Evolutionary conservation across 2,329 filamentous ascomycete genomes (phyloP).

Genomic region (Sporothrix humicola): DNA sequence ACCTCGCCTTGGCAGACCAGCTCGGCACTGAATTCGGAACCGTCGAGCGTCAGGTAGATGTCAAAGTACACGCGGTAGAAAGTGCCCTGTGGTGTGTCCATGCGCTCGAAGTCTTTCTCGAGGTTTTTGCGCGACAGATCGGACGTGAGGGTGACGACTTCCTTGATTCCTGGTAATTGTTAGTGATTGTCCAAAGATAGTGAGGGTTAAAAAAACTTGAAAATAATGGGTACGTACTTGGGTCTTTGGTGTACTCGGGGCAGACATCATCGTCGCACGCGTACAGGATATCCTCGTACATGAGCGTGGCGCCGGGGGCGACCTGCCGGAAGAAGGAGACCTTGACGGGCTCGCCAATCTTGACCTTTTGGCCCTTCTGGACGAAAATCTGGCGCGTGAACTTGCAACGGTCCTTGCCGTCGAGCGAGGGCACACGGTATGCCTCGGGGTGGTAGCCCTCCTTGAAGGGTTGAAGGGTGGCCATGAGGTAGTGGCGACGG

Average conservation of each 20-base stretch:
- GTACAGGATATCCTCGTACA: conserved; percentile 99
- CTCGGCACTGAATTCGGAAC: conserved; percentile 97
- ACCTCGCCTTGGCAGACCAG: conserved; percentile 99
- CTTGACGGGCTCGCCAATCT: conserved; percentile 98
- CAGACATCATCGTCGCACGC: conserved; percentile 98
- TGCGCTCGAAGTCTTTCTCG: conserved; percentile 98
- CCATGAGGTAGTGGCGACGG: conserved; percentile 98
- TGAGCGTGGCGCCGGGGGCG: conserved; percentile 92
- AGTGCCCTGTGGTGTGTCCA: conserved; percentile 97
- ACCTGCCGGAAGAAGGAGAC: conserved; percentile 99
- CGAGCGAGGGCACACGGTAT: conserved; percentile 93
- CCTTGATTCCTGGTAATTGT: conserved; percentile 80
- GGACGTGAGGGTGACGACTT: conserved; percentile 95
- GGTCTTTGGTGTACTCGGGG: conserved; percentile 98
- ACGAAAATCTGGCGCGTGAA: conserved; percentile 98
- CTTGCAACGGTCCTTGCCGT: conserved; percentile 98
- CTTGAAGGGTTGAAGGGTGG: conserved; percentile 97
- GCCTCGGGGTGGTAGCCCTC: conserved; percentile 98
- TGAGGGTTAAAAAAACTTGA: background rate
- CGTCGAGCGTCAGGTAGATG: conserved; percentile 91
- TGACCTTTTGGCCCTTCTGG: conserved; percentile 97
- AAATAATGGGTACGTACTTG: conserved; percentile 70
- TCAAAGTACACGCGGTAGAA: conserved; percentile 86
- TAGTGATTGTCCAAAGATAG: background rate
- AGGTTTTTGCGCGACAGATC: conserved; percentile 97